Percentiles rank a stretch among this genome's conserved stretches.
phyloP scores from a whole-genome alignment of 208 protist species.

The Trypanosomatidae sp. region DNA sequence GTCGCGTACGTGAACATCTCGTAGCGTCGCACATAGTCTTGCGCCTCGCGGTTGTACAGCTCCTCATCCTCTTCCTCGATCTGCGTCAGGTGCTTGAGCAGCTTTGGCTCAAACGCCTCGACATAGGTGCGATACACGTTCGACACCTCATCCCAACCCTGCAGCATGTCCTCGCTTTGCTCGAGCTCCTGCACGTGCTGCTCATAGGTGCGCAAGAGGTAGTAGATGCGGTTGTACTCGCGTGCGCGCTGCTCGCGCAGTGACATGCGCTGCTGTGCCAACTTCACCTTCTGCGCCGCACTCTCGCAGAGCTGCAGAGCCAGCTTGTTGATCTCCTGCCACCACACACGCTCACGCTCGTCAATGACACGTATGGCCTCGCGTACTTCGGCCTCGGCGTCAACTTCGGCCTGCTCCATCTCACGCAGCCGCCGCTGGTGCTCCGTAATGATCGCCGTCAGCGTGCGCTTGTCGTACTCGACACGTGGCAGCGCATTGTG shows the following conservation, averaged over 20 bases:
- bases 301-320: conserved; percentile 19
- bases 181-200: conserved; percentile 24
- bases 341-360: conserved; percentile 20
- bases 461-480: conserved; percentile 23
- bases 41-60: conserved; percentile 46
- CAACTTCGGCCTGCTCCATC: conserved; percentile 17
- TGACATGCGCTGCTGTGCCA: conserved; percentile 40
- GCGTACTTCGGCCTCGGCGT: conserved; percentile 13
- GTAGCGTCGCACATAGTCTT: conserved; percentile 57
- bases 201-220: conserved; percentile 30
- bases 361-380: conserved; percentile 19
- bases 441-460: conserved; percentile 11
- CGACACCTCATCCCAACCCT: conserved; percentile 23
- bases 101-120: conserved; percentile 81
- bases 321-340: conserved; percentile 20
- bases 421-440: conserved; percentile 12
- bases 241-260: conserved; percentile 31
- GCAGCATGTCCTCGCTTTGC: conserved; percentile 33
- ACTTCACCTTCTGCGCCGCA: conserved; percentile 24
- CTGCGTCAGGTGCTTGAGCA: conserved; percentile 76
- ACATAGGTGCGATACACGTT: conserved; percentile 70
- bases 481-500: conserved; percentile 22
- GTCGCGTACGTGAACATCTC: conserved; percentile 67
- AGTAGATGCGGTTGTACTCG: conserved; percentile 15
- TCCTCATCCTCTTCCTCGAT: conserved; percentile 67